A percentile compares a stretch with the other conserved stretches of the same genome.
Conservation (phyloP, 768 basidiomycete genomes). For the Pleurotus cornucopiae region DNA sequence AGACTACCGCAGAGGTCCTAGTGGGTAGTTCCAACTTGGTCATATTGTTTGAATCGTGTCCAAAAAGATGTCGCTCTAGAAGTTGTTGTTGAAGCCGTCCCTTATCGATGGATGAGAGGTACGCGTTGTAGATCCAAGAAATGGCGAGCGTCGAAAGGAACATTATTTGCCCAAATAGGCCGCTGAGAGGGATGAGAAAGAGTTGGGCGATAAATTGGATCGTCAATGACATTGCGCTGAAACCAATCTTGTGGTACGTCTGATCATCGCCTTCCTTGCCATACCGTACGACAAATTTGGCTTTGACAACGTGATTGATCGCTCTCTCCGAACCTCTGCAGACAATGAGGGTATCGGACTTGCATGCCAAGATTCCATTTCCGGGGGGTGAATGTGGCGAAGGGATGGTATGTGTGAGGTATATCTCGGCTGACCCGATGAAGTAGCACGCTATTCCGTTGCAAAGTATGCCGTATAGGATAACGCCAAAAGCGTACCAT, state of each 20-base stretch:
- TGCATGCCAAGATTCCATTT: slow-evolving; percentile 20
- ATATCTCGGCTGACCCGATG: slow-evolving; percentile 26
- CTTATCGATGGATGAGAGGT: slow-evolving; percentile 15
- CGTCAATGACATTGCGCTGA: slow-evolving; percentile 21
- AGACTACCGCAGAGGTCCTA: too few relatives aligned
- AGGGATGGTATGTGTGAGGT: slow-evolving; percentile 14
- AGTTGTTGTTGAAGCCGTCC: neutral
- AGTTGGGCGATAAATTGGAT: slow-evolving; percentile 28
- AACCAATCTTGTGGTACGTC: slow-evolving; percentile 18
- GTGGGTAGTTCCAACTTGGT: too few relatives aligned
- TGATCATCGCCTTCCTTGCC: neutral
- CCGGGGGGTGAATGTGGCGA: slow-evolving; percentile 18
- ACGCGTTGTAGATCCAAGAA: slow-evolving; percentile 26
- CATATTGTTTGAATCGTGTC: too few relatives aligned
- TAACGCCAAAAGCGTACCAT: slow-evolving; percentile 27
- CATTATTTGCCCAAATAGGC: slow-evolving; percentile 27
- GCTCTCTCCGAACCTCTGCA: slow-evolving; percentile 20
- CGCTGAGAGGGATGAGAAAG: slow-evolving; percentile 27
- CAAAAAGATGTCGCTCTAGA: neutral
- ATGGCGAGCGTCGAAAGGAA: slow-evolving; percentile 22
- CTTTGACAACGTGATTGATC: slow-evolving; percentile 22
- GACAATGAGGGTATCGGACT: slow-evolving; percentile 15
- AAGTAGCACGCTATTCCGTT: slow-evolving; percentile 24
- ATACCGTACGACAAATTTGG: slow-evolving; percentile 18
- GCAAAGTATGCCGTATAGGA: slow-evolving; percentile 26